Evolutionary conservation across 345 rosid genomes (phyloP), one percentile per base, ranked within the genome.

Genomic region (Dovyalis caffra): DNA sequence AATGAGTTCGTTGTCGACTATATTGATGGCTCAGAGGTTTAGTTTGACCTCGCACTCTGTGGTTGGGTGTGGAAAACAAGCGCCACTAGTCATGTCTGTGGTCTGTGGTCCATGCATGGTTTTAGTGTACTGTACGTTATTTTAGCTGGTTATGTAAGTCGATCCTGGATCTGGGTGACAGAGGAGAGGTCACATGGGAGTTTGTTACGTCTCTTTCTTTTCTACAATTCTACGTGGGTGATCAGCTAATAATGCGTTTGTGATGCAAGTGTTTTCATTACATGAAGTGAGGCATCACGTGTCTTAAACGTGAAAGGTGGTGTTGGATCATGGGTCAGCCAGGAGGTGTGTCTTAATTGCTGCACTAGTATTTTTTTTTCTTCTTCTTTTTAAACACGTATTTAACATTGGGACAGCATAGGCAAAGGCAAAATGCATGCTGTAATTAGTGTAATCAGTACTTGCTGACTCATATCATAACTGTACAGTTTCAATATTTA

Each of bases 291-390:
- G 76, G 77, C 31, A 21, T 84, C 87, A 87, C 85, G 87, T 84
- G 90, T 79, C 66, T 15, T 69, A 31, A 64, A 77, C 87, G 77
- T 84, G 80, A 82, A 86, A 74, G 70, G 81, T 80, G 83, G 86
- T 75, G 63, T 58, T 77, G 77, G 80, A 74, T 79, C 83, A 29
- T 85, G 81, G 78, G 63, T 64, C 18, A 12, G 47, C 47, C 47
- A 15, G 14, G 47, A 43, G 47, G 14, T 11, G 15, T 14, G 47
- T 3, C 18, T 12, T 43, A 43, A 43, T 12, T 43, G 47, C 47
- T n/a, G n/a, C n/a, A n/a, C n/a, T 0, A 12, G 16, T 43, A 16
- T 43, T 2, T 43, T 43, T 43, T 43, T 43, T 2, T 43, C 14
- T 43, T 12, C 1, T 37, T 37, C 40, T 37, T 37, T 37, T 37